Conservation (phyloP, 208 protist genomes). For the Trypanosoma avium region DNA sequence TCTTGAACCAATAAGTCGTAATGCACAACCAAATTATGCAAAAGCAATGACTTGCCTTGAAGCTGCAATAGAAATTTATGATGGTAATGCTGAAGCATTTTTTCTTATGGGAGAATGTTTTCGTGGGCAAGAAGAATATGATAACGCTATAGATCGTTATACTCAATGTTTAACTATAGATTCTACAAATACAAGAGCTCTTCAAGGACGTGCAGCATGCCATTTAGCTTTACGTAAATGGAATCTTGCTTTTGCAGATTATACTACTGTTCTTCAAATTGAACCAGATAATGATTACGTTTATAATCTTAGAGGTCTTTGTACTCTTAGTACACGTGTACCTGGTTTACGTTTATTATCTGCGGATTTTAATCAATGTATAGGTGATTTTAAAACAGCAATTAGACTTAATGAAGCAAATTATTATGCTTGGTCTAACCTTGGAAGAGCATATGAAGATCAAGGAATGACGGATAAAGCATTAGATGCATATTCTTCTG, state of each 20-base stretch:
- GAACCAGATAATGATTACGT: conserved; percentile 90
- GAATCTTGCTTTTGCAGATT: conserved; percentile 83
- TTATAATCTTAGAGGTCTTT: conserved; percentile 92
- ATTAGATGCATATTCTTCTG: conserved; percentile 67
- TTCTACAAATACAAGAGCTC: conserved; percentile 45
- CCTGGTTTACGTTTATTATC: conserved; percentile 72
- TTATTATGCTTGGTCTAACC: conserved; percentile 91
- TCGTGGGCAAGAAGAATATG: conserved; percentile 52
- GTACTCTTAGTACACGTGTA: conserved; percentile 62
- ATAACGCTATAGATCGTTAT: conserved; percentile 80
- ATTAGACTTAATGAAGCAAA: conserved; percentile 91
- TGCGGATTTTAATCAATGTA: conserved; percentile 68
- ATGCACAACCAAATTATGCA: conserved; percentile 62
- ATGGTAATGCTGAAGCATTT: conserved; percentile 52
- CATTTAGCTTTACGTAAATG: conserved; percentile 65
- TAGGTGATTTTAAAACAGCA: conserved; percentile 82
- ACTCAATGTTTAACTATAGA: conserved; percentile 76
- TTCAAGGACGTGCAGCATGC: conserved; percentile 75
- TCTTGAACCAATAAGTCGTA: conserved; percentile 65
- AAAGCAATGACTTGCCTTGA: conserved; percentile 81
- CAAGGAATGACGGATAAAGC: conserved; percentile 74
- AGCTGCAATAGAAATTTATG: conserved; percentile 75
- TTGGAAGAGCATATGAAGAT: conserved; percentile 86
- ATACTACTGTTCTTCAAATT: conserved; percentile 79
- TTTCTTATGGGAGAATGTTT: conserved; percentile 71